Evolutionary conservation across 2,329 filamentous ascomycete species (phyloP).

Genomic region (Ophiostoma tasmaniense): DNA sequence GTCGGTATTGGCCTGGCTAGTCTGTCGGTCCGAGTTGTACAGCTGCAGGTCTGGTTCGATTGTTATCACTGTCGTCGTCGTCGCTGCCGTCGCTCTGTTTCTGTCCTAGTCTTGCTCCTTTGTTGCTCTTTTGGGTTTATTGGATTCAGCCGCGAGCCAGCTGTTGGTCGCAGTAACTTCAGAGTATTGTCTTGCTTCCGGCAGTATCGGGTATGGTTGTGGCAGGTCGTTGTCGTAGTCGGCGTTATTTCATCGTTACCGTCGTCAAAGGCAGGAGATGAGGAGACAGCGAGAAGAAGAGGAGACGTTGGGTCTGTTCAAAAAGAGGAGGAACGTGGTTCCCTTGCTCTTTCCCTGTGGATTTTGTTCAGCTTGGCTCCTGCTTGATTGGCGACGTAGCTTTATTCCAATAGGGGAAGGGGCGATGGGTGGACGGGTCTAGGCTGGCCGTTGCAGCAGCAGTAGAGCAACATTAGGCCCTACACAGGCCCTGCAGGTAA

Average conservation of each 20-base stretch:
- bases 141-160: background rate
- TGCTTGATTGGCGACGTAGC: slow-evolving; percentile 1
- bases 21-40: background rate
- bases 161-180: background rate
- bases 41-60: background rate
- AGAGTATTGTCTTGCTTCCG: background rate
- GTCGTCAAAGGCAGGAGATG: background rate
- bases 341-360: background rate
- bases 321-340: background rate
- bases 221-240: background rate
- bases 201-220: background rate
- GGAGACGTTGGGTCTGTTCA: background rate
- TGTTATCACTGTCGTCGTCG: background rate
- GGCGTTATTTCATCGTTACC: background rate
- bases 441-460: background rate
- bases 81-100: background rate
- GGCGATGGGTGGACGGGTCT: background rate
- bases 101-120: background rate
- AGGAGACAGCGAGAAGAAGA: background rate
- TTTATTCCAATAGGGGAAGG: slow-evolving; percentile 6
- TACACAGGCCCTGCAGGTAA: background rate
- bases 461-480: background rate
- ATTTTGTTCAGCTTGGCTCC: background rate
- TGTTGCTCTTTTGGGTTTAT: background rate
- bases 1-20: background rate